Percentiles rank a stretch among this genome's conserved stretches.
Evolutionary conservation across 495 filamentous ascomycete genomes (phyloP).

Genomic region (Tuber umbilicatum): DNA sequence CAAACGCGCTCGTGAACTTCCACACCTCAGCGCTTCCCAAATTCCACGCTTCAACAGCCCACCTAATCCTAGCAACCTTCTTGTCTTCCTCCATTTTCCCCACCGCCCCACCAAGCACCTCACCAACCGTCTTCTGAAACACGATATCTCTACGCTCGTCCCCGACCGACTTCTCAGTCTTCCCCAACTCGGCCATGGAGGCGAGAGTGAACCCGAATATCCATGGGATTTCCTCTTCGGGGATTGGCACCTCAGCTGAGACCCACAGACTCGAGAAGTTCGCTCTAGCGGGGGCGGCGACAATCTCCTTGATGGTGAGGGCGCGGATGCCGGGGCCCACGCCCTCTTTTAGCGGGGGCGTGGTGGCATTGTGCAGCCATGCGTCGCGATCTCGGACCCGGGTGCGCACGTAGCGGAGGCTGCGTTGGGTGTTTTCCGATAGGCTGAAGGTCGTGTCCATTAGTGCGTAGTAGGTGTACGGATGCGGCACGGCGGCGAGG

Average conservation of each 20-base stretch:
- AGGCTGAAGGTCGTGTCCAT: constrained; percentile 38
- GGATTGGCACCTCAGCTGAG: constrained; percentile 56
- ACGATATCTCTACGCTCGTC: constrained; percentile 53
- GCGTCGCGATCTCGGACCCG: constrained; percentile 62
- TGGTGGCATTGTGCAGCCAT: constrained; percentile 65
- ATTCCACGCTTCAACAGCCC: constrained; percentile 83
- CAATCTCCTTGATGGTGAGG: constrained; percentile 70
- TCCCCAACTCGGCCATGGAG: constrained; percentile 48
- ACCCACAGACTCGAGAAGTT: constrained; percentile 63
- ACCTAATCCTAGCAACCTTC: constrained; percentile 47
- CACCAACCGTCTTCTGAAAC: constrained; percentile 51
- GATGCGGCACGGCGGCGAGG: constrained; percentile 83
- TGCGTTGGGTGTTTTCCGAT: constrained; percentile 44
- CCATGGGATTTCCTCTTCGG: constrained; percentile 65
- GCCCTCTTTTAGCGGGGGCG: constrained; percentile 57
- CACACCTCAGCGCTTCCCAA: constrained; percentile 87
- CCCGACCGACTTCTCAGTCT: constrained; percentile 44
- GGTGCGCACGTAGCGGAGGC: constrained; percentile 64
- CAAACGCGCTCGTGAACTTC: constrained; percentile 75
- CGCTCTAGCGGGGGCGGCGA: constrained; percentile 57
- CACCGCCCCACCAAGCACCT: constrained; percentile 23
- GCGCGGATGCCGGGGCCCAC: constrained; percentile 58
- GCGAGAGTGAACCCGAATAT: constrained; percentile 80
- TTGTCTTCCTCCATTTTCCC: constrained; percentile 35
- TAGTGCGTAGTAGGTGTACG: constrained; percentile 70